Percentiles rank a stretch among this genome's conserved stretches.
These are phyloP conservation scores for Haplosporangium sp. DNA, from an alignment of 371 early-diverging fungal genomes.

Conservation along the genomic window DNA sequence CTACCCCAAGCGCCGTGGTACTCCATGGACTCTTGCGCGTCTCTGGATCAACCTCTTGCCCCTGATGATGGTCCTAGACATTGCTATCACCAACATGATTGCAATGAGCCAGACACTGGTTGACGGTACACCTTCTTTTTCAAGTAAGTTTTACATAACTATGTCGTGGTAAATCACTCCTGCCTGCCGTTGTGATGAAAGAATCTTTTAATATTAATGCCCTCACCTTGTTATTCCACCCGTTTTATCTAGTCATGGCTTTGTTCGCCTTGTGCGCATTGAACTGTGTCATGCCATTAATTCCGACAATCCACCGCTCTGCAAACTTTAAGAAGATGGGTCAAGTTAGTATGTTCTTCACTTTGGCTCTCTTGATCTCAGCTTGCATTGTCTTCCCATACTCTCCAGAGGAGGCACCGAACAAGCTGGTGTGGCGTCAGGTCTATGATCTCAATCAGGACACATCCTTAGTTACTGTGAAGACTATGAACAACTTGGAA, in stretches of 20 bases:
- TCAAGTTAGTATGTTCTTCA: slow-evolving; percentile 36
- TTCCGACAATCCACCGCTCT: slow-evolving; percentile 54
- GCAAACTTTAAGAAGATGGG: slow-evolving; percentile 49
- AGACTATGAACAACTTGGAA: slow-evolving; percentile 59
- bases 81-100: slow-evolving; percentile 42
- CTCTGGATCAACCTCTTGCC: slow-evolving; percentile 59
- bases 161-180: not conserved
- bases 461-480: slow-evolving; percentile 32
- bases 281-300: slow-evolving; percentile 51
- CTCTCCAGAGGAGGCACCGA: slow-evolving; percentile 30
- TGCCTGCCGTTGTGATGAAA: not conserved
- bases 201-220: not conserved
- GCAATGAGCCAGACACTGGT: slow-evolving; percentile 66
- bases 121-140: slow-evolving; percentile 69
- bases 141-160: slow-evolving; percentile 45
- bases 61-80: slow-evolving; percentile 59
- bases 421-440: slow-evolving; percentile 37
- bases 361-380: slow-evolving; percentile 18
- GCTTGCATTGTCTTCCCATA: slow-evolving; percentile 37
- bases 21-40: slow-evolving; percentile 53
- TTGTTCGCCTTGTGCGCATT: slow-evolving; percentile 43
- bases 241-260: slow-evolving; percentile 30
- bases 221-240: too few relatives aligned
- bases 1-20: slow-evolving; percentile 46
- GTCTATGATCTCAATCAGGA: slow-evolving; percentile 28